phyloP scores from a whole-genome alignment of 441 rosid species.

The Melastoma candidum region DNA sequence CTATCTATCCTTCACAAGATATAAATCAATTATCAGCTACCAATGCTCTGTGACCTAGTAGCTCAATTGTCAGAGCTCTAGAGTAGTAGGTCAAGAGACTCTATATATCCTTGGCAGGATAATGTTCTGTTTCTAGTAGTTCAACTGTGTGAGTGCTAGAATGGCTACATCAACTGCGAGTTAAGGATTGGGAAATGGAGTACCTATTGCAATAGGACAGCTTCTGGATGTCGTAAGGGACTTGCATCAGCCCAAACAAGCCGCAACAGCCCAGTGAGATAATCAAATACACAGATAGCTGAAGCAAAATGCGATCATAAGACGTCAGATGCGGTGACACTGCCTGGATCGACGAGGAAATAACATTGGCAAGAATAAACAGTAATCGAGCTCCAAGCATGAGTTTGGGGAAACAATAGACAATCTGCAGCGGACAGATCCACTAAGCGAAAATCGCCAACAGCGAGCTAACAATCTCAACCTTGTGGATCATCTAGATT shows the following conservation, averaged over 20 bases:
- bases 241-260: conserved; percentile 65
- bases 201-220: conserved; percentile 70
- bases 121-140: too few species aligned
- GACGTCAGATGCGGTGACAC: not conserved
- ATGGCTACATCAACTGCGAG: too few species aligned
- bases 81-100: too few species aligned
- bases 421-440: conserved; percentile 68
- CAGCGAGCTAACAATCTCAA: conserved; percentile 51
- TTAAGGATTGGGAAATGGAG: not conserved
- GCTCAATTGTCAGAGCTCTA: too few species aligned
- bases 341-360: too few species aligned
- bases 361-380: not conserved
- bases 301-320: conserved; percentile 3
- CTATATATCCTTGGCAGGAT: too few species aligned
- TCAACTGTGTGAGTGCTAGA: too few species aligned
- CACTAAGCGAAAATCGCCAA: conserved; percentile 59
- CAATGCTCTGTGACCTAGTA: too few species aligned
- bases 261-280: conserved; percentile 89
- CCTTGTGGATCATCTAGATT: conserved; percentile 60
- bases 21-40: too few species aligned
- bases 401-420: conserved; percentile 44
- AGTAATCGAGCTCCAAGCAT: conserved; percentile 29
- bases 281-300: conserved; percentile 72
- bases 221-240: conserved; percentile 85
- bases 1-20: too few species aligned